Evolutionary conservation across 805 yeast genomes (phyloP), one percentile per base, ranked within the genome.

Genomic region (Vanderwaltozyma yarrowii): DNA sequence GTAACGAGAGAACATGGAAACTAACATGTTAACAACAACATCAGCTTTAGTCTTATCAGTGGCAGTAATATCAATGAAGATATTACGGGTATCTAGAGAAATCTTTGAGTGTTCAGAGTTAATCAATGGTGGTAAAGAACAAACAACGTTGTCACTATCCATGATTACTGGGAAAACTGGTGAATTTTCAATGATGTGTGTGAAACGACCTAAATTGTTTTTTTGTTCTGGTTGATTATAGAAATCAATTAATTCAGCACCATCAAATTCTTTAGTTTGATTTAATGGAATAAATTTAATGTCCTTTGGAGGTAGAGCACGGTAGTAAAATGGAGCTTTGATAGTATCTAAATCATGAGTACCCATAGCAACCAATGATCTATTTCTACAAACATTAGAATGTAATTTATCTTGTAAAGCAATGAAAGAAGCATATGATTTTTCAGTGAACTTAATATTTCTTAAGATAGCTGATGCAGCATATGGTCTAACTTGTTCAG

Each of bases 321-420:
- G 85, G 68, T 86, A 92, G 39, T 85, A 75, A 67, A 92, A 86
- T 42, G 95, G 94, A 20, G 84, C 82, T 29, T 73, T 60, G 48
- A 89, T 65, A 34, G 81, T 75, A 60, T 85, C 94, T 45, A 80
- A 70, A 63, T 92, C 97, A 58, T 92, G 99, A 38, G 99, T 92
- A 54, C 99, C 99, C 73, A 89, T 87, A 36, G 98, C 97, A 40
- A 92, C 98, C 51, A 92, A 73, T 25, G 95, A 80, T 73, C 99
- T 84, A 65, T 89, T 84, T 70, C 99, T 89, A 65, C 98, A 89
- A 56, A 92, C 69, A 62, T 92, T 92, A 45, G 94, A 70, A 67
- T 92, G 99, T 49, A 92, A 71, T 64, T 92, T 92, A 63, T 92
- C 99, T 66, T 92, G 99, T 52, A 92, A 70, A 21, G 95, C 81